A percentile compares a stretch with the other conserved stretches of the same genome.
phyloP scores from a whole-genome alignment of 1,284 basidiomycete species.

The Malassezia obtusa region DNA sequence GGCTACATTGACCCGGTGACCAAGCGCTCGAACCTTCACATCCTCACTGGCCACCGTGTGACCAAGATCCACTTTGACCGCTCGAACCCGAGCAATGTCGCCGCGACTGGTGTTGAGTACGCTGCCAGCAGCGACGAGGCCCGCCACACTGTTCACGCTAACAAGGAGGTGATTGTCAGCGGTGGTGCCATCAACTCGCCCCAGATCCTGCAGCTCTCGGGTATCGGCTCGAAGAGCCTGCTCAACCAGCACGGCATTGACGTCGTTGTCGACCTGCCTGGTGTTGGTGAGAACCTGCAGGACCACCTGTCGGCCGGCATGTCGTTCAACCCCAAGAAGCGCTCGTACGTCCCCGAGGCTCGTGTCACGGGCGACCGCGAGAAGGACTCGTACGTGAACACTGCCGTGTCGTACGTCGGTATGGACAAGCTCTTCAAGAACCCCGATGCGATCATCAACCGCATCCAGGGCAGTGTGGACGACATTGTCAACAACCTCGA shows the following conservation, averaged over 20 bases:
- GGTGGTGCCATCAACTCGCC: conserved; percentile 50
- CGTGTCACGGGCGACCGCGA: conserved; percentile 21
- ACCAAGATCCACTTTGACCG: conserved; percentile 25
- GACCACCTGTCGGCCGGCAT: conserved; percentile 49
- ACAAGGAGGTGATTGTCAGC: conserved; percentile 36
- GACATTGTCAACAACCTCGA: conserved; percentile 20
- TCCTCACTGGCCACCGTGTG: conserved; percentile 34
- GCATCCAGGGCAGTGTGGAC: conserved; percentile 22
- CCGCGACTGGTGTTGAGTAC: conserved; percentile 30
- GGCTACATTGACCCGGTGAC: conserved; percentile 32
- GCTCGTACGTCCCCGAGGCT: neutral
- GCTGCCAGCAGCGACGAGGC: conserved; percentile 19
- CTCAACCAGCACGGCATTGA: conserved; percentile 50
- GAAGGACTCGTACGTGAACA: conserved; percentile 31
- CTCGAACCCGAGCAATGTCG: conserved; percentile 9
- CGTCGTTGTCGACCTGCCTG: conserved; percentile 51
- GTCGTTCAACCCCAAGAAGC: conserved; percentile 20
- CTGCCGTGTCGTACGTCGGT: conserved; percentile 31
- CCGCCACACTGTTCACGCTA: conserved; percentile 26
- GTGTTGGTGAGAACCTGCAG: conserved; percentile 55
- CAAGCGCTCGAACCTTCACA: conserved; percentile 30
- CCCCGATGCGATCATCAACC: conserved; percentile 5
- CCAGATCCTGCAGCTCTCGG: conserved; percentile 53
- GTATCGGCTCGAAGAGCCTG: conserved; percentile 51
- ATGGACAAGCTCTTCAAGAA: conserved; percentile 25